These are phyloP conservation scores for Elaeis guineensis DNA, from an alignment of 176 grass and related monocot genomes.

Conservation along the genomic window DNA sequence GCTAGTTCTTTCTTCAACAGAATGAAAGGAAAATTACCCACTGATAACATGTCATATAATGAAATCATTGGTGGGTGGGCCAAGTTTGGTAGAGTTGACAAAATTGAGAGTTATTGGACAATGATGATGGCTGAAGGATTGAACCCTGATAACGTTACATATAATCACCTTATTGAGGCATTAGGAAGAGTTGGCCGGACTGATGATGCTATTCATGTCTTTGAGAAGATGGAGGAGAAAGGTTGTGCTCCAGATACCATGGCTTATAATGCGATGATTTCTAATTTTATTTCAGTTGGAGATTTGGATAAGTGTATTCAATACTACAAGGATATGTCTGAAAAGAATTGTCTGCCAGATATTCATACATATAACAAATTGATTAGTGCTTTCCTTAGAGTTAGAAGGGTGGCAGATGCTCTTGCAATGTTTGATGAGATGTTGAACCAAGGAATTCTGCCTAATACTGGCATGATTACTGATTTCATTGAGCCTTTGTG, in stretches of 20 bases:
- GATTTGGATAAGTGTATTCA: constrained; percentile 53
- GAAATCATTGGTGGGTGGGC: constrained; percentile 70
- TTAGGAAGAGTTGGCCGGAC: constrained; percentile 44
- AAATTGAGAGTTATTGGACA: constrained; percentile 39
- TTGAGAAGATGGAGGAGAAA: constrained; percentile 49
- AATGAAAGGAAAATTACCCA: constrained; percentile 22
- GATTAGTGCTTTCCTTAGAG: constrained; percentile 46
- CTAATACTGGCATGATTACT: constrained; percentile 64
- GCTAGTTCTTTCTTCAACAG: constrained; percentile 44
- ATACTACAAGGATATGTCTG: constrained; percentile 72
- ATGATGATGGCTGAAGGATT: constrained; percentile 68
- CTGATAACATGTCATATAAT: constrained; percentile 47
- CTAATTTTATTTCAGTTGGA: constrained; percentile 48
- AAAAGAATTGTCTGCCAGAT: constrained; percentile 14
- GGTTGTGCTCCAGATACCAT: constrained; percentile 36
- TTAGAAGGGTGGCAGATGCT: constrained; percentile 75
- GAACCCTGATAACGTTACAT: constrained; percentile 43
- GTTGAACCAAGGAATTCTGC: constrained; percentile 43
- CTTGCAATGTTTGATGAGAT: constrained; percentile 76
- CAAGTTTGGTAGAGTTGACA: constrained; percentile 57
- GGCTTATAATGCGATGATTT: constrained; percentile 72
- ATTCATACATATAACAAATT: constrained; percentile 43
- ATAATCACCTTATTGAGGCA: constrained; percentile 60
- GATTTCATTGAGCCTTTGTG: constrained; percentile 56
- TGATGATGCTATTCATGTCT: constrained; percentile 42